A percentile compares a stretch with the other conserved stretches of the same genome.
These are phyloP conservation scores for Crithidia sp. DNA, from an alignment of 208 protist genomes.

Conservation along the genomic window DNA sequence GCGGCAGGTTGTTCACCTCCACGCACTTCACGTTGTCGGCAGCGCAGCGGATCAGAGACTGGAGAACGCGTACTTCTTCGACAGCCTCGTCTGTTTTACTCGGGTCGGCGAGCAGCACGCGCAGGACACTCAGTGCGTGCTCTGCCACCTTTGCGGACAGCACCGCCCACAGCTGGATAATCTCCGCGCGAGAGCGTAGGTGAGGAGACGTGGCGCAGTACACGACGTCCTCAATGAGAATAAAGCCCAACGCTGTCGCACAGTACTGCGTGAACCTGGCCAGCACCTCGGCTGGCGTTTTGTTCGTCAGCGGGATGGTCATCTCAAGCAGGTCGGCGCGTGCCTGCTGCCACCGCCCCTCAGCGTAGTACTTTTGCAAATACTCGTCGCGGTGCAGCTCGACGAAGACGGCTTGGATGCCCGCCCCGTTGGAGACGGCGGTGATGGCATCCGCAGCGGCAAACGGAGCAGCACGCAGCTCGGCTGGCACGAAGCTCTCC, in stretches of 20 bases:
- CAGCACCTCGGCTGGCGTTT: conserved; percentile 45
- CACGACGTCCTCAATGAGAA: conserved; percentile 87
- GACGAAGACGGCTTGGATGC: conserved; percentile 79
- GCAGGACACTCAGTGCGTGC: conserved; percentile 50
- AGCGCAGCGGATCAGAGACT: conserved; percentile 61
- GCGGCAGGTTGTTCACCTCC: conserved; percentile 68
- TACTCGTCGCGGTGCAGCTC: conserved; percentile 83
- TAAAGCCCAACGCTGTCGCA: conserved; percentile 76
- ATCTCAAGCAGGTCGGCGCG: conserved; percentile 65
- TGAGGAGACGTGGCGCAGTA: conserved; percentile 81
- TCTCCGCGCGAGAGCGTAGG: conserved; percentile 73
- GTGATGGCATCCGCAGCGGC: conserved; percentile 51
- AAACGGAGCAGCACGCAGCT: conserved; percentile 60
- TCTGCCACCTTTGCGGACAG: conserved; percentile 53
- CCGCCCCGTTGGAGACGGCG: conserved; percentile 68
- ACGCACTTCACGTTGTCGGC: conserved; percentile 72
- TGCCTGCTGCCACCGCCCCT: conserved; percentile 75
- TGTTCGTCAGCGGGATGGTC: conserved; percentile 36
- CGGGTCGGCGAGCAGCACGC: conserved; percentile 54
- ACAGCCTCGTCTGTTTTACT: conserved; percentile 67
- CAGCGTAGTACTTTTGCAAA: conserved; percentile 73
- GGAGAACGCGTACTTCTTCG: conserved; percentile 65
- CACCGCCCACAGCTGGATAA: conserved; percentile 81
- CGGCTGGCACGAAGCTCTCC: conserved; percentile 54
- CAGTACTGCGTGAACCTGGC: conserved; percentile 65